These are phyloP conservation scores for Sechiopsis laciniata DNA, from an alignment of 306 rosid genomes.

Conservation along the genomic window DNA sequence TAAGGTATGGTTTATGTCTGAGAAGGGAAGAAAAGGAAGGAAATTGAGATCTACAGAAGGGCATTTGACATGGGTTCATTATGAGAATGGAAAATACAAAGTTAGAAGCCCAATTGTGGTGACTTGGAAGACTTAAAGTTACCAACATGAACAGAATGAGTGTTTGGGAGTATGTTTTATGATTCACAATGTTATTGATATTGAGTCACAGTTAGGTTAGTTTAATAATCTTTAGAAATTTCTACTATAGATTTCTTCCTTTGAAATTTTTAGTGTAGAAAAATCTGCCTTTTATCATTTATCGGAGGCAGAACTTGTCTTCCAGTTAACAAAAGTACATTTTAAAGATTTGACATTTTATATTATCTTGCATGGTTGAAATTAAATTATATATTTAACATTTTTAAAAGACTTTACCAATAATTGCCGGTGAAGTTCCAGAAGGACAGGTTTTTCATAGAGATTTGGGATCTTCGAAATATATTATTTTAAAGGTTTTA, in stretches of 20 bases:
- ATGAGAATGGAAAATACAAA: conserved; percentile 38
- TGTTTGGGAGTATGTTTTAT: conserved; percentile 1
- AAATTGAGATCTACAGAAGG: conserved; percentile 43
- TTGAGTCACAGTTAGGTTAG: conserved; percentile 9
- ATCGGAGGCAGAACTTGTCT: conserved; percentile 2
- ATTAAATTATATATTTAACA: not conserved
- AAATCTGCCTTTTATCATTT: conserved; percentile 10
- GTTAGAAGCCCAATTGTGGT: conserved; percentile 86
- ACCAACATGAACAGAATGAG: not conserved
- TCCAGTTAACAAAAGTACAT: not conserved
- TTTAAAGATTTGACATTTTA: not conserved
- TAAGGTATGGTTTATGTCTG: conserved; percentile 54
- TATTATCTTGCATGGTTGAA: not conserved
- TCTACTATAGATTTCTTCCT: conserved; percentile 17
- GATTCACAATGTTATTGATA: not conserved
- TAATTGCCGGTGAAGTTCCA: no score
- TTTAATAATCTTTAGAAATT: not conserved
- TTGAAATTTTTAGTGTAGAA: conserved; percentile 17
- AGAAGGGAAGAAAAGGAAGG: conserved; percentile 35
- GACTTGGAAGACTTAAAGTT: conserved; percentile 50
- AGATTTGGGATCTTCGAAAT: no score
- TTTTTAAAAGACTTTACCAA: not conserved
- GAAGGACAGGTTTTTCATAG: no score
- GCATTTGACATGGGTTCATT: conserved; percentile 62
- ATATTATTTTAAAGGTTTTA: no score